Base-by-base conservation (phyloP, 2,329 filamentous ascomycete species). In the Scedosporium aurantiacum region DNA sequence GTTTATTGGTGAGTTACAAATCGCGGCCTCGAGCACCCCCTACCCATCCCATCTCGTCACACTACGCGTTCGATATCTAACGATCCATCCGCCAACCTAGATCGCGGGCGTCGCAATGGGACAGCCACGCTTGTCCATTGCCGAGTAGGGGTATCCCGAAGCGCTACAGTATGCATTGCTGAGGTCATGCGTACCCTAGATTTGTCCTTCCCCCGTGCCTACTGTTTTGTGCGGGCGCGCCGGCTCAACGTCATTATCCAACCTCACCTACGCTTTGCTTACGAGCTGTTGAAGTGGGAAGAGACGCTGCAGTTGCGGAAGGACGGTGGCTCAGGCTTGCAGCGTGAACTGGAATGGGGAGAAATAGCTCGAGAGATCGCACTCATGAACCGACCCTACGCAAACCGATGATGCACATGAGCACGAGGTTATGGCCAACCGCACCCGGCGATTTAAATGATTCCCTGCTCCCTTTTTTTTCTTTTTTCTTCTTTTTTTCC, bases 241-340 rank as follows among this genome's bases (percentile, higher is more conserved):
- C 82, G 94, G 63, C 79, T 99, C 57, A 99, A 99, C 70, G 94
- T 99, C 60, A 99, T 99, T 65, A 97, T 99, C 65, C 94, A 99
- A 72, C 94, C 94, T 12, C 93, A 99, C 76, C 80, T 99, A 61
- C 84, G 91, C 63, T 99, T 99, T 75, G 89, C 89, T 66, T 96
- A 97, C 70, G 94, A 99, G 75, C 82, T 99, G 32, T 80, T 99
- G 58, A 95, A 95, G 72, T 97, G 93, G 91, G 94, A 99, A 74
- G 93, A 97, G 73, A 74, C 82, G 37, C 83, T 92, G 64, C 84
- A 82, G 28, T 28, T 12, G 14, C 50, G 59, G n/a, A 68, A 70
- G 54, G 80, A 75, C 72, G 81, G 74, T 70, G 78, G 73, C 73
- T 78, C 70, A 56, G 68, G 63, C n/a, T 59, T 88, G 62, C 86